Evolutionary conservation across 1,139 yeast genomes (phyloP).

Genomic region (Debaryomycetaceae sp.): DNA sequence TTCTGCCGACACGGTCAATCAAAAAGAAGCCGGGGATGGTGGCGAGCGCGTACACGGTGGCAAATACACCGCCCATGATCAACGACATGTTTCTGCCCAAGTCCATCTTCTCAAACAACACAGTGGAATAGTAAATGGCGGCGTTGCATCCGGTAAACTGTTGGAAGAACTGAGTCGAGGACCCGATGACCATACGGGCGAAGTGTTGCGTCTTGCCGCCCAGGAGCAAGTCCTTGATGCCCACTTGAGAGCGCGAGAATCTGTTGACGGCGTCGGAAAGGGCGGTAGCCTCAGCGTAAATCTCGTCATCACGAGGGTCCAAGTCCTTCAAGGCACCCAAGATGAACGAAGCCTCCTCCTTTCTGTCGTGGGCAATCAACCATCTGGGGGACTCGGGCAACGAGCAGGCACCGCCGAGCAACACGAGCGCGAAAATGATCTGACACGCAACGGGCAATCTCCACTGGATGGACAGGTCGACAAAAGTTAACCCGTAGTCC

Average conservation of each 20-base stretch:
- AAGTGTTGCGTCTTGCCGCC: conserved; percentile 57
- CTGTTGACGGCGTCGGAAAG: conserved; percentile 41
- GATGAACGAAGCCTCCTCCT: conserved; percentile 41
- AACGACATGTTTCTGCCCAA: conserved; percentile 48
- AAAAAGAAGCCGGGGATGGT: conserved; percentile 62
- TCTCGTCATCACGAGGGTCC: conserved; percentile 38
- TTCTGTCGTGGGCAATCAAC: conserved; percentile 47
- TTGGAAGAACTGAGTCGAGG: conserved; percentile 51
- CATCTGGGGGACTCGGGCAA: conserved; percentile 67
- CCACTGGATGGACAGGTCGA: conserved; percentile 44
- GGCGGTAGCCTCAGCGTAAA: conserved; percentile 39
- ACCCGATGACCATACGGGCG: conserved; percentile 56
- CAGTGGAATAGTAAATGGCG: conserved; percentile 64
- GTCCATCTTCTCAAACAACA: conserved; percentile 52
- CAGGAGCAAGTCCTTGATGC: conserved; percentile 48
- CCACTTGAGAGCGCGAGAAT: conserved; percentile 33
- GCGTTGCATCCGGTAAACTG: conserved; percentile 66
- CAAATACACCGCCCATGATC: conserved; percentile 61
- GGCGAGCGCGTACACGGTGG: conserved; percentile 57
- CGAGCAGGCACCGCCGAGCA: conserved; percentile 31
- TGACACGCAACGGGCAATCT: conserved; percentile 47
- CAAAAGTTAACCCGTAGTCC: conserved; percentile 64
- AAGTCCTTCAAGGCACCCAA: conserved; percentile 38
- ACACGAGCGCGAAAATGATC: conserved; percentile 33
- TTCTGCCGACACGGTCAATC: conserved; percentile 64